These are phyloP conservation scores for Colletotrichum destructivum DNA, from an alignment of 2,329 filamentous ascomycete species.

Conservation along the genomic window DNA sequence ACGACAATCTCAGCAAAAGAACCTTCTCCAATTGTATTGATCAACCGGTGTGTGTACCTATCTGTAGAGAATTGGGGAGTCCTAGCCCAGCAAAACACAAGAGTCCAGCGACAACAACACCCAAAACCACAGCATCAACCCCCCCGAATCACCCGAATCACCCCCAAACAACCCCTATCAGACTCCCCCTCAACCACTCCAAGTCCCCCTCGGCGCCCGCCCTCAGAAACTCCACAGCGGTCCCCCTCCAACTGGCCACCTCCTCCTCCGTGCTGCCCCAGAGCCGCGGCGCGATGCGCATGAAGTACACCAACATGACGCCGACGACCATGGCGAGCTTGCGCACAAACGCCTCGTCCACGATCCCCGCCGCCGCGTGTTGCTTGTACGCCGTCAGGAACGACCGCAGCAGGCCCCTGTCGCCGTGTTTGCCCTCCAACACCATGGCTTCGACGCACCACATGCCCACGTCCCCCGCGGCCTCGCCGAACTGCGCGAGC, in stretches of 20 bases:
- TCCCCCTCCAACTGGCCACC: not conserved
- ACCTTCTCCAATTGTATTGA: too few relatives aligned
- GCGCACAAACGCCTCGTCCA: not conserved
- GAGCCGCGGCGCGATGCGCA: not conserved
- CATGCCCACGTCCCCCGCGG: slow-evolving; percentile 2
- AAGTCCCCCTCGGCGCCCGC: not conserved
- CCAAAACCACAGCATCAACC: too few relatives aligned
- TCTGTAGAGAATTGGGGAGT: too few relatives aligned
- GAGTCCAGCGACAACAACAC: too few relatives aligned
- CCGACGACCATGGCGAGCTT: slow-evolving; percentile 1
- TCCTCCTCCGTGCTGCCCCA: slow-evolving; percentile 12
- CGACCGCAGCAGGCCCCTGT: slow-evolving; percentile 1
- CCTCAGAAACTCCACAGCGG: not conserved
- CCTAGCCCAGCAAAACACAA: too few relatives aligned
- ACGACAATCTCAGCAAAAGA: too few relatives aligned
- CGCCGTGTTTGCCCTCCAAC: not conserved
- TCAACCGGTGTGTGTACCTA: too few relatives aligned
- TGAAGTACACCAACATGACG: not conserved
- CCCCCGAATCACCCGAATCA: too few relatives aligned
- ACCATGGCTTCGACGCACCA: slow-evolving; percentile 13
- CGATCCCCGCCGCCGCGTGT: not conserved
- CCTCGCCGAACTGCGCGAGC: slow-evolving; percentile 10
- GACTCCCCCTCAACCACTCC: not conserved
- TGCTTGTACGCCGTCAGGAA: slow-evolving; percentile 2
- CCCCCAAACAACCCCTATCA: too few relatives aligned